These are phyloP conservation scores for Aristolochia fimbriata DNA, from an alignment of 164 flowering plant species.

Conservation along the genomic window DNA sequence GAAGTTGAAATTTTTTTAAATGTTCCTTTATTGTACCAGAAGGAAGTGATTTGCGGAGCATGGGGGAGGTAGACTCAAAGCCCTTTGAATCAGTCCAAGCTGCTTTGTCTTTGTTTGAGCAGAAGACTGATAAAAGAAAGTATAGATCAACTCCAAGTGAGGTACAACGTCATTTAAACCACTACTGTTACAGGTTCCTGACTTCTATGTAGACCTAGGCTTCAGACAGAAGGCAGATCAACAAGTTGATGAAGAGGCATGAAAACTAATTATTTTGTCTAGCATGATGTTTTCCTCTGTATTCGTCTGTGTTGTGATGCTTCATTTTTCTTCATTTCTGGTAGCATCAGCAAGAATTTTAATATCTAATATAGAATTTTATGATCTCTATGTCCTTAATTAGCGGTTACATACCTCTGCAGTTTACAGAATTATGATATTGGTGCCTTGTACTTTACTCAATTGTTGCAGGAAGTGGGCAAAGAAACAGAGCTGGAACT, in stretches of 20 bases:
- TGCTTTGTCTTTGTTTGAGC: conserved; percentile 39
- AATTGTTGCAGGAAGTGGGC: conserved; percentile 13
- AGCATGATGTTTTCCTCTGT: too few relatives aligned
- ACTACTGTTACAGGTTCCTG: background rate
- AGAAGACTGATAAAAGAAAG: conserved; percentile 26
- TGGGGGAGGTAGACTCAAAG: conserved; percentile 62
- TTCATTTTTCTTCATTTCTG: too few relatives aligned
- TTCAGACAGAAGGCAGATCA: too few relatives aligned
- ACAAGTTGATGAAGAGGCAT: too few relatives aligned
- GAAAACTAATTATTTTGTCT: too few relatives aligned
- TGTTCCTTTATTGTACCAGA: background rate
- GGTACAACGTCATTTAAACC: conserved; percentile 14
- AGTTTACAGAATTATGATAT: background rate
- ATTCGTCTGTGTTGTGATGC: too few relatives aligned
- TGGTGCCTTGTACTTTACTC: background rate
- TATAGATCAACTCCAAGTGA: conserved; percentile 15
- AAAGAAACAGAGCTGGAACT: conserved; percentile 25
- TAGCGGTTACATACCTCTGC: too few relatives aligned
- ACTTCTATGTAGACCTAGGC: background rate
- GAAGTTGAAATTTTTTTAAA: too few relatives aligned
- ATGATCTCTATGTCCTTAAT: too few relatives aligned
- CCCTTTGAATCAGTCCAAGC: conserved; percentile 51
- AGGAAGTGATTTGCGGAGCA: conserved; percentile 4
- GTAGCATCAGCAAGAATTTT: too few relatives aligned
- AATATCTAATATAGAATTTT: too few relatives aligned